Evolutionary conservation across 306 rosid genomes (phyloP).

Genomic region (Quercus suber): DNA sequence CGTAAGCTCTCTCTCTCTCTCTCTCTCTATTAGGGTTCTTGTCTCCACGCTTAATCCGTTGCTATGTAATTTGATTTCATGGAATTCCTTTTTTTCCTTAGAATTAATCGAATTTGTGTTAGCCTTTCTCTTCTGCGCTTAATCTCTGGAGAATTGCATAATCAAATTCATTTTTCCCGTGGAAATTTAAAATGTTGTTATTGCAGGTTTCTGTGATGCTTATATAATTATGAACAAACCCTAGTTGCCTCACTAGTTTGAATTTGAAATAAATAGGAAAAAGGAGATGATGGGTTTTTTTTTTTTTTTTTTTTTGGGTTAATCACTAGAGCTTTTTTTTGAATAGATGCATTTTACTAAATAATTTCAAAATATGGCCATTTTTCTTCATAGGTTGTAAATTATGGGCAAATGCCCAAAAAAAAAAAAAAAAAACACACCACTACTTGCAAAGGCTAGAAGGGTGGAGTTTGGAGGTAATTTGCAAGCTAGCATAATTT

Average conservation of each 20-base stretch:
- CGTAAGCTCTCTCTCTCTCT: constrained; percentile 50
- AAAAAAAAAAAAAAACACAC: too few relatives aligned
- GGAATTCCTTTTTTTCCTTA: neutral
- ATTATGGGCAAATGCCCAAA: too few relatives aligned
- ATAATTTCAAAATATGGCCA: too few relatives aligned
- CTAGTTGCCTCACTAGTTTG: neutral
- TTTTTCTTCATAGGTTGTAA: too few relatives aligned
- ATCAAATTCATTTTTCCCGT: too few relatives aligned
- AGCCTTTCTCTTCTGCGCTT: too few relatives aligned
- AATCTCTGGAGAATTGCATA: too few relatives aligned
- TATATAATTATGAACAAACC: neutral
- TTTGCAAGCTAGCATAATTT: too few relatives aligned
- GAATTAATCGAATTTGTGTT: neutral
- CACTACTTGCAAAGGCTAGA: too few relatives aligned
- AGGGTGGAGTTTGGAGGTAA: too few relatives aligned
- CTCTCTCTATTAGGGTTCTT: neutral
- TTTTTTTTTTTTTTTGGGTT: too few relatives aligned
- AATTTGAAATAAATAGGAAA: neutral
- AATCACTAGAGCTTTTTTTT: neutral
- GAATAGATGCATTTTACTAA: too few relatives aligned
- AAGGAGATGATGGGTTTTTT: neutral
- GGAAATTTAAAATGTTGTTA: neutral
- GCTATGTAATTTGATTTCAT: neutral
- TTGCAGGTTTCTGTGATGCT: neutral
- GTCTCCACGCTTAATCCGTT: neutral